Conservation (phyloP, 2,329 filamentous ascomycete species). For the Albophoma yamanashiensis region DNA sequence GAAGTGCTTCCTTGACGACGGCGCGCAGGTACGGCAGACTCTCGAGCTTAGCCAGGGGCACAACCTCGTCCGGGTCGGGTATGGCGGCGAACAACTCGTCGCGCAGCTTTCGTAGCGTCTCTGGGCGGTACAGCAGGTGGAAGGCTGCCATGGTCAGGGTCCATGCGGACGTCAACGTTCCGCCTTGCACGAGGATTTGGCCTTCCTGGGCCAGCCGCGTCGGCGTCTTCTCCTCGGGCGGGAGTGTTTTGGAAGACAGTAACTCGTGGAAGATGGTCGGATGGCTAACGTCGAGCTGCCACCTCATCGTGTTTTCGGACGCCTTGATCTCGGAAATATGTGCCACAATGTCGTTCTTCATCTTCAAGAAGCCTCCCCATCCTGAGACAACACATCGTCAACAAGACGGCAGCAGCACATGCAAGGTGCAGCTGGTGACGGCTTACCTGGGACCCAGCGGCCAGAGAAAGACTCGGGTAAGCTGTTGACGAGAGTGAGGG, state of each 20-base stretch:
- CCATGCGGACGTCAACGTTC: conserved; percentile 29
- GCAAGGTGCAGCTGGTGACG: conserved; percentile 4
- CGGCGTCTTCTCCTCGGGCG: conserved; percentile 21
- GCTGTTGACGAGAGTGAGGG: conserved; percentile 21
- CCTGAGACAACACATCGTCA: conserved; percentile 13
- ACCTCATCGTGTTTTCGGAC: conserved; percentile 20
- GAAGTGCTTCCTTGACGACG: conserved; percentile 40
- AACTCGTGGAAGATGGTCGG: conserved; percentile 25
- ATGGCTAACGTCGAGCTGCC: conserved; percentile 20
- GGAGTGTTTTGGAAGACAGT: conserved; percentile 18
- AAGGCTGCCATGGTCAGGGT: conserved; percentile 22
- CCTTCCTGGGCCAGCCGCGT: conserved; percentile 25
- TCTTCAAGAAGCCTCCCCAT: conserved; percentile 26
- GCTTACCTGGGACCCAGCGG: conserved; percentile 19
- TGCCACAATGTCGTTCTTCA: conserved; percentile 25
- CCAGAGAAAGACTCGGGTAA: conserved; percentile 24
- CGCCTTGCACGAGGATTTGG: conserved; percentile 25
- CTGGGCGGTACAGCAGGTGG: conserved; percentile 21
- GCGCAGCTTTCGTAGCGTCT: conserved; percentile 19
- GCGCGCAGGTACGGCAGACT: conserved; percentile 33
- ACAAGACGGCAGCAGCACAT: not conserved
- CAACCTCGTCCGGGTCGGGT: conserved; percentile 15
- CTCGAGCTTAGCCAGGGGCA: conserved; percentile 19
- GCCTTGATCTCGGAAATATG: conserved; percentile 24
- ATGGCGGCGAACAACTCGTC: conserved; percentile 24